A percentile compares a stretch with the other conserved stretches of the same genome.
phyloP scores from a whole-genome alignment of 208 protist genomes.

The Angomonas deanei region DNA sequence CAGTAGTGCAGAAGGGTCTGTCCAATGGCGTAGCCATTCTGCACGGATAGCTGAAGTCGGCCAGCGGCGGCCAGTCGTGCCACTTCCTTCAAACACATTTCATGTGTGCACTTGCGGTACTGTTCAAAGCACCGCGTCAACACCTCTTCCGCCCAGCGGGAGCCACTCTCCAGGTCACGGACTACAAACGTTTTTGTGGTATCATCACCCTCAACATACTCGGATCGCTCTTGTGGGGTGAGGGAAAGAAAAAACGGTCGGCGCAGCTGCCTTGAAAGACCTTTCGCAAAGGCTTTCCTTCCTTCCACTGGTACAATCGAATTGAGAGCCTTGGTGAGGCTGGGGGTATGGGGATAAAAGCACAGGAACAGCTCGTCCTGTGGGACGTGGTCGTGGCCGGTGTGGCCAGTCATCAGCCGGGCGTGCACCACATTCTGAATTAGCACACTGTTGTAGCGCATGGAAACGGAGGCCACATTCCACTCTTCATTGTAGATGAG shows the following conservation, averaged over 20 bases:
- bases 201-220: too few relatives aligned
- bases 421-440: too few relatives aligned
- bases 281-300: not conserved
- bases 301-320: not conserved
- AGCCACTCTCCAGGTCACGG: not conserved
- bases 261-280: not conserved
- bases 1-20: slow-evolving; percentile 20
- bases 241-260: not conserved
- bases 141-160: not conserved
- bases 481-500: too few relatives aligned
- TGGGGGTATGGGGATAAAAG: not conserved
- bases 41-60: slow-evolving; percentile 12
- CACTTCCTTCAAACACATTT: slow-evolving; percentile 10
- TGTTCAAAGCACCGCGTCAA: not conserved
- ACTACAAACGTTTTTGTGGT: too few relatives aligned
- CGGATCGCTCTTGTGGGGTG: too few relatives aligned
- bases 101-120: slow-evolving; percentile 3
- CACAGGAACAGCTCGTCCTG: not conserved
- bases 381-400: too few relatives aligned
- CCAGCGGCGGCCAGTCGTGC: slow-evolving; percentile 16
- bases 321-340: not conserved
- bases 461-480: too few relatives aligned
- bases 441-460: too few relatives aligned
- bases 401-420: too few relatives aligned
- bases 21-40: slow-evolving; percentile 21